Evolutionary conservation across 495 filamentous ascomycete genomes (phyloP), one percentile per base, ranked within the genome.

Genomic region (Aspergillus homomorphus): DNA sequence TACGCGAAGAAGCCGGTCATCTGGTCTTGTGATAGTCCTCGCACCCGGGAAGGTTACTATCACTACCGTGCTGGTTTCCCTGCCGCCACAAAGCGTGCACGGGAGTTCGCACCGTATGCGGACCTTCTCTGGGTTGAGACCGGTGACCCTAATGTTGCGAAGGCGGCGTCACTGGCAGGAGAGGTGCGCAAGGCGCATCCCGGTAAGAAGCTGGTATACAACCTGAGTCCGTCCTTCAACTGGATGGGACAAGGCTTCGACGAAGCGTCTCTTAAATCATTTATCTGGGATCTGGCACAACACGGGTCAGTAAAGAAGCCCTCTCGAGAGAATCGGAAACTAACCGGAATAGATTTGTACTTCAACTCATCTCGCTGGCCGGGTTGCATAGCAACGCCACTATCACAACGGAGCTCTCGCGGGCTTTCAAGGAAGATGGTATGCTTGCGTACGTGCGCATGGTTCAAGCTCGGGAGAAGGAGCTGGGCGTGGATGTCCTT

Each of bases 81-180:
- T 26, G 91, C 93, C 0, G 94, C 94, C 1, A 96, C 90, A 42
- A 97, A 97, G 75, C 89, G 94, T 55, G 91, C 93, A 2, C 86
- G 92, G 58, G 89, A 86, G 45, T 98, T 96, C 58, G 91, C 83
- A 3, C 94, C 94, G 2, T 96, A 89, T 70, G 92, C 94, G 5
- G 94, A 98, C 69, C 87, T 98, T 5, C 84, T 98, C 19, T 98
- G 94, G 94, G 88, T 98, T 12, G 94, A 98, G 75, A 98, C 94
- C 4, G 94, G 89, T 30, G 86, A 91, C 65, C 94, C 94, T 9
- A 83, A 83, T 50, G 90, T 98, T 24, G 70, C 82, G 45, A 89
- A 94, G 48, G 90, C 89, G 2, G 75, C 77, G 6, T 77, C 77
- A 56, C 92, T 98, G 61, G 89, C 91, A 1, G 77, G 79, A 3